These are phyloP conservation scores for Aspergillus ruber DNA, from an alignment of 2,329 filamentous ascomycete species.

Conservation along the genomic window DNA sequence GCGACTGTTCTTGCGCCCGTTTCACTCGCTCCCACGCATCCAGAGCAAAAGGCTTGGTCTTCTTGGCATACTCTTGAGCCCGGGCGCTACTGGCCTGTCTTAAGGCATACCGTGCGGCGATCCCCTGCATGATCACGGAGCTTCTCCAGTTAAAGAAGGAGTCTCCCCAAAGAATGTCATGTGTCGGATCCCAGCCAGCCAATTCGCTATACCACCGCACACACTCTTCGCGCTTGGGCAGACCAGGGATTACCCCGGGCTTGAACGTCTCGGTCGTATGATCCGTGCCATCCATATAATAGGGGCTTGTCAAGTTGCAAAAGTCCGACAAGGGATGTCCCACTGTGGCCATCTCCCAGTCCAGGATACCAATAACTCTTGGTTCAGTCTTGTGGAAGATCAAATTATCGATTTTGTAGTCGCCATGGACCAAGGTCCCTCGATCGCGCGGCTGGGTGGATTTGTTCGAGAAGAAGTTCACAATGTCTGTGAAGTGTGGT, in stretches of 20 bases:
- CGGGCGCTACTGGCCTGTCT: conserved; percentile 84
- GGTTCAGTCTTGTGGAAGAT: conserved; percentile 86
- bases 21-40: conserved; percentile 70
- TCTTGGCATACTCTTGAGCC: conserved; percentile 64
- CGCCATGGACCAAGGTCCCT: conserved; percentile 78
- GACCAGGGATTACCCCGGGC: conserved; percentile 58
- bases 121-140: conserved; percentile 72
- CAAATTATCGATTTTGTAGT: conserved; percentile 92
- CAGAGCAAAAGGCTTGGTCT: conserved; percentile 66
- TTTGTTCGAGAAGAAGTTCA: conserved; percentile 68
- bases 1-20: conserved; percentile 37
- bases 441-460: conserved; percentile 68
- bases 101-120: conserved; percentile 77
- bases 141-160: conserved; percentile 57
- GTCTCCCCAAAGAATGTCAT: conserved; percentile 56
- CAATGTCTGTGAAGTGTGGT: conserved; percentile 74
- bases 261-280: conserved; percentile 48
- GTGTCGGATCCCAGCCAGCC: conserved; percentile 63
- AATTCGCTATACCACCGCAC: conserved; percentile 61
- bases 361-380: conserved; percentile 82
- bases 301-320: conserved; percentile 61
- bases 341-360: conserved; percentile 98
- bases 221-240: conserved; percentile 55
- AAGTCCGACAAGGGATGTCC: conserved; percentile 93
- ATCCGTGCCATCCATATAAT: conserved; percentile 29